Base-by-base conservation (phyloP, 1,284 basidiomycete genomes). In the Rhodotorula sp. region DNA sequence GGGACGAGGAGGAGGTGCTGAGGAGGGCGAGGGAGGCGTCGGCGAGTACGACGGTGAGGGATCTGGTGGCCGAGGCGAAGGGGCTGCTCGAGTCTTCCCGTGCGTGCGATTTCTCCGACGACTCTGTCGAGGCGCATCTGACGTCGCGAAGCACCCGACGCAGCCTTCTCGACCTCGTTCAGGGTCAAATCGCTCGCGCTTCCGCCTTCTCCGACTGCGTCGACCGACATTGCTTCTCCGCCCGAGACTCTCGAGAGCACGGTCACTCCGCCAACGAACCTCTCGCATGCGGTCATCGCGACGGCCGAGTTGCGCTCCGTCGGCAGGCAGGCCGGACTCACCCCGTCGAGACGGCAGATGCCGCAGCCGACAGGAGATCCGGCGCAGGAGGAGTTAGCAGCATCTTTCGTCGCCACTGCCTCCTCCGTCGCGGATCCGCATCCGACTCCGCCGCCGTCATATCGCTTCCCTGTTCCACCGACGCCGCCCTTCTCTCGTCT, bases 21-120 rank as follows among this genome's bases (percentile, higher is more conserved):
- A n/a, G 41, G 68, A 61, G 44, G 25, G 58, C 8, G 55, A 21
- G 50, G n/a, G 45, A 23, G 67, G 46, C 46, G 41, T 49, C 34
- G 25, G 34, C 7, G 53, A n/a, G 58, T 4, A 2, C 9, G 25
- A 25, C 16, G 44, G 44, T 21, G 19, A 44, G 41, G 17, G 45
- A 3, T 7, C 45, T 25, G 2, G 61, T 41, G 12, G 14, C 25
- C 7, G 52, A 54, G 25, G 23, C 55, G 4, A 10, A n/a, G 12
- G 52, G 21, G 10, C 17, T 63, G 44, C 17, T 54, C n/a, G 12
- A 12, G 12, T 19, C 52, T 13, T 63, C 53, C 9, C 52, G 61
- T 54, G 25, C 25, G 52, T n/a, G 7, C 4, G 1, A 7, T 12
- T 4, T 16, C 19, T 3, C 27, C 0, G 1, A 13, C 1, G n/a